Base-by-base conservation (phyloP, 352 stramenopile genomes). In the Globisporangium ultimum region DNA sequence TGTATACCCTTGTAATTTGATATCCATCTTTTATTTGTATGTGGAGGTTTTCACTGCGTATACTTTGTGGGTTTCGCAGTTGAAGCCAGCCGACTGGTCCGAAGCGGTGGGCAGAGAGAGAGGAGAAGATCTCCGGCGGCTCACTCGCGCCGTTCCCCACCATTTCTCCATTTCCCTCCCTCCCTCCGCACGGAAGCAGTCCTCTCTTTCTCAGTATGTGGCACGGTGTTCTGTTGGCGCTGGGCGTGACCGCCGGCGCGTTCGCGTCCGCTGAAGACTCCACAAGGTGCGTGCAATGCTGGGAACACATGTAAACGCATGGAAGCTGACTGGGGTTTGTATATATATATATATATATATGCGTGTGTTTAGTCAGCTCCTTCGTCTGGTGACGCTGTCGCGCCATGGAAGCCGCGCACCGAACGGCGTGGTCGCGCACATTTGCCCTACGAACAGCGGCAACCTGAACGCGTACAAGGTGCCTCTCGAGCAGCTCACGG, bases 381-480 rank as follows among this genome's bases (percentile, higher is more conserved):
- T 80, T 11, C 81, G 84, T 13, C 68, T 93, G 2, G 73, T 93
- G 61, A 90, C 81, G 64, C 71, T 94, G 36, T 90, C 80, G 48
- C 76, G 84, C 59, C 82, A 94, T 54, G 84, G 85, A 48, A 94
- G 82, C 52, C 86, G 86, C 22, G 83, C 83, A 21, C 86, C 86
- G 0, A 95, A 95, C 57, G 69, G 71, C 24, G 72, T 91, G 14
- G 72, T 82, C 13, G 67, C 72, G 43, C 55, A 48, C 38, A 71
- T 85, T 28, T 95, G 85, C 47, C 85, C 85, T 11, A 74, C 68
- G 51, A 93, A 95, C 61, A 63, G 67, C 36, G 61, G 47, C 56
- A 95, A 95, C 61, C 56, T 92, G 43, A 67, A 82, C 17, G 66
- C 78, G 18, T 95, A 95, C 72, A 72, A 89, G 28, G 85, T 95